A percentile compares a stretch with the other conserved stretches of the same genome.
phyloP scores from a whole-genome alignment of 2,329 filamentous ascomycete genomes.

The Seiridium unicorne region DNA sequence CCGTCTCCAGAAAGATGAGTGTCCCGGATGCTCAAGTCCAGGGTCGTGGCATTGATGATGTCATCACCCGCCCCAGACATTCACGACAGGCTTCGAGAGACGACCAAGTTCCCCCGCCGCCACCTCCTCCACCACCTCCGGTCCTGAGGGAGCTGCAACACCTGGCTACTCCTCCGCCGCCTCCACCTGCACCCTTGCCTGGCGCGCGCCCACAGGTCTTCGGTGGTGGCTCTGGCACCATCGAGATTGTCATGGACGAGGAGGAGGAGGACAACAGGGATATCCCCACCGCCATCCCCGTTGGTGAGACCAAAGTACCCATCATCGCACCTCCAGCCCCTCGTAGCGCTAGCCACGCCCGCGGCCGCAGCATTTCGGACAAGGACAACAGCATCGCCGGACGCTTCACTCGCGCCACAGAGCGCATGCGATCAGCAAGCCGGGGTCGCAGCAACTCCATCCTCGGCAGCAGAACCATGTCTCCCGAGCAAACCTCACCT shows the following conservation, averaged over 20 bases:
- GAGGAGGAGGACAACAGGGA: conserved; percentile 36
- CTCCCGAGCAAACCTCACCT: conserved; percentile 33
- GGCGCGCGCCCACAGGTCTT: conserved; percentile 38
- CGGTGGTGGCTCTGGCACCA: conserved; percentile 50
- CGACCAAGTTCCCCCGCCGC: conserved; percentile 47
- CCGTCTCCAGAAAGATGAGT: conserved; percentile 35
- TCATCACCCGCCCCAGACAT: conserved; percentile 31
- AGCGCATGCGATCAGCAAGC: conserved; percentile 59
- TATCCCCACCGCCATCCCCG: conserved; percentile 31
- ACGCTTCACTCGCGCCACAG: conserved; percentile 56
- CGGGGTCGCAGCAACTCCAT: conserved; percentile 48
- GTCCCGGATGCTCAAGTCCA: conserved; percentile 27
- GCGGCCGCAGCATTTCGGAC: conserved; percentile 56
- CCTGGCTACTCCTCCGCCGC: conserved; percentile 58
- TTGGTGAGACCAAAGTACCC: conserved; percentile 41
- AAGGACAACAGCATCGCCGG: conserved; percentile 48
- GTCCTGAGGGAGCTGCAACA: conserved; percentile 64
- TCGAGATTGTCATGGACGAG: conserved; percentile 67
- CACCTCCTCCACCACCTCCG: conserved; percentile 52
- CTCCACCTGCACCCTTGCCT: conserved; percentile 58
- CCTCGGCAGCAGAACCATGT: conserved; percentile 32
- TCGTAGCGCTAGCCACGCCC: conserved; percentile 44
- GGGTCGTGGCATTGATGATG: conserved; percentile 48
- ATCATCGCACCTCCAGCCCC: conserved; percentile 44
- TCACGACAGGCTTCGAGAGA: conserved; percentile 48